Conservation (phyloP, 2,329 filamentous ascomycete genomes). For the Dactylonectria estremocensis region DNA sequence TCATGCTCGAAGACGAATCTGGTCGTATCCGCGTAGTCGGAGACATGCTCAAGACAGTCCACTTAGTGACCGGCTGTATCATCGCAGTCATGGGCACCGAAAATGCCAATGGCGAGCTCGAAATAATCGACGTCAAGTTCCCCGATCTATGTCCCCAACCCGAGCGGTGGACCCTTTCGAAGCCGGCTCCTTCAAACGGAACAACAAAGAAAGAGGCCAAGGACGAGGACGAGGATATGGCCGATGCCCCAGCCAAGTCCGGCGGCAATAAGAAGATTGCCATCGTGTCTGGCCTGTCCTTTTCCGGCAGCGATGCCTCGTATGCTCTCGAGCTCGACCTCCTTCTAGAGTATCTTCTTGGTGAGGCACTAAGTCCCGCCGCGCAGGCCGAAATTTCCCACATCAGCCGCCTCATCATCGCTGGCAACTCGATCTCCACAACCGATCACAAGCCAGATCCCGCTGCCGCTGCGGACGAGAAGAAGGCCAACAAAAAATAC, state of each 20-base stretch:
- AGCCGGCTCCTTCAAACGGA: conserved; percentile 56
- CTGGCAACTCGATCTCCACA: conserved; percentile 91
- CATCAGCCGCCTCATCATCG: conserved; percentile 90
- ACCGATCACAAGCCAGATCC: conserved; percentile 54
- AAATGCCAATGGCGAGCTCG: conserved; percentile 91
- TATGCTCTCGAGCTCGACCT: conserved; percentile 84
- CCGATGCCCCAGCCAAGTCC: conserved; percentile 54
- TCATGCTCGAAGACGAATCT: conserved; percentile 96
- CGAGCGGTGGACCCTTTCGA: conserved; percentile 81
- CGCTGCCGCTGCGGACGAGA: conserved; percentile 58
- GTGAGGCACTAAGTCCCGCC: conserved; percentile 77
- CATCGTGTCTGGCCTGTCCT: conserved; percentile 88
- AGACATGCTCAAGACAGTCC: conserved; percentile 73
- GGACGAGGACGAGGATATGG: conserved; percentile 72
- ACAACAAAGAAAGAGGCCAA: conserved; percentile 53
- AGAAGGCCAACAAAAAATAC: conserved; percentile 81
- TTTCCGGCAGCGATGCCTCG: conserved; percentile 80
- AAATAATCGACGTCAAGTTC: conserved; percentile 90
- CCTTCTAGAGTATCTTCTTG: conserved; percentile 88
- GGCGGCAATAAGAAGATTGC: conserved; percentile 77
- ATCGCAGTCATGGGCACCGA: conserved; percentile 96
- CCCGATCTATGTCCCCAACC: conserved; percentile 89
- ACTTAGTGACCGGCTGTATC: conserved; percentile 93
- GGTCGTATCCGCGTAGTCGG: conserved; percentile 88
- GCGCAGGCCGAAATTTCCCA: conserved; percentile 73